Base-by-base conservation (phyloP, 2,329 filamentous ascomycete species). In the Rutstroemia sydowiana region DNA sequence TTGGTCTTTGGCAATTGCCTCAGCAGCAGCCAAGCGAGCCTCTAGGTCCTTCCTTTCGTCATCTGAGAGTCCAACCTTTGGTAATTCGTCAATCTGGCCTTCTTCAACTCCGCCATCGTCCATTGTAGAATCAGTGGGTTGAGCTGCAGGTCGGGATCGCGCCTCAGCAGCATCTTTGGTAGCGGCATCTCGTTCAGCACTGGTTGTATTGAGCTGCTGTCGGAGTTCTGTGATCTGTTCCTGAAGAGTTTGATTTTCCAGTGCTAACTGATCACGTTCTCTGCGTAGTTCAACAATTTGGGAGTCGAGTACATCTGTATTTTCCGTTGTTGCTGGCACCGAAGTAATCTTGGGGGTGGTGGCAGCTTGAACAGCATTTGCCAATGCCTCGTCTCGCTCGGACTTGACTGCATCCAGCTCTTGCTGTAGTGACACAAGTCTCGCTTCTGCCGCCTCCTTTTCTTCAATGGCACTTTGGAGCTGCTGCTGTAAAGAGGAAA, bases 241-340 rank as follows among this genome's bases (percentile, higher is more conserved):
- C 57, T 88, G 80, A n/a, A 88, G 73, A 2, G 74, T 73, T 16
- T 82, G 75, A 67, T 88, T 90, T 65, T 93, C 83, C 9, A 81
- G 73, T 6, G 72, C 82, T 48, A 84, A 76, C 1, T 74, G 74
- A 40, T 84, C 81, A 9, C 93, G 76, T 59, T 91, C 80, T 58
- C 82, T 78, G 20, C 70, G 75, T 13, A 74, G 66, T 39, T 71
- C 66, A 2, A 65, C 58, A 7, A 82, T 69, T 55, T 81, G 73
- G 55, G 73, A 70, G 55, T 81, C 74, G 16, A 78, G 63, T 44
- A 72, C 68, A 8, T 68, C 58, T 5, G 74, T 63, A 62, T 77
- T 69, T 72, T 85, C 66, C 73, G 75, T 28, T 67, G 71, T 45
- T 73, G 70, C 57, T 63, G 72, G 16, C 63, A 62, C 45, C 70